Evolutionary conservation across 2,329 filamentous ascomycete species (phyloP), one percentile per base, ranked within the genome.

Genomic region (Gyromitra esculenta): DNA sequence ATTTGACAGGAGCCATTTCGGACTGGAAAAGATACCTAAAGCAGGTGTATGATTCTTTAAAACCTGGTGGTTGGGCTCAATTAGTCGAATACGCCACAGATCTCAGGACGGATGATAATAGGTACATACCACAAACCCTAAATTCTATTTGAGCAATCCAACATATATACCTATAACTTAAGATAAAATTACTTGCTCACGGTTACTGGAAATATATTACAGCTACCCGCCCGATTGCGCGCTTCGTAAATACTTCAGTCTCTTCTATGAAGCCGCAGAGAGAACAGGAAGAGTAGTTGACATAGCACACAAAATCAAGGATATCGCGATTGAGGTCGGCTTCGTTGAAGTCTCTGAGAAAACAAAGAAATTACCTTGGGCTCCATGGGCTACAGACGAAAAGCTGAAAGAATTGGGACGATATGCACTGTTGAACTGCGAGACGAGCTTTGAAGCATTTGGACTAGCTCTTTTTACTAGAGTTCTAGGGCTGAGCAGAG

Each of bases 1-100:
- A 88, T 80, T 85, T 91, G 83, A 84, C 85, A 1, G 90, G 89
- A 18, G 85, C 86, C 60, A 87, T 91, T 77, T 82, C 84, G 0
- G 86, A 89, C 79, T 91, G 89, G 83, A 84, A 85, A 25, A 83
- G 85, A 15, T 83, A 91, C 11, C 86, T 91, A 76, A 81, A 82
- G 13, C 87, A 88, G 72, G 82, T 86, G 0, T 88, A 83, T 77
- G 82, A 78, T 21, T 48, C 62, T 15, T 67, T 76, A 15, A 78
- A 79, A 37, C 68, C 77, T 11, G 76, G 77, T 31, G 69, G 65
- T 15, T 79, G 68, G 59, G 18, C 74, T 25, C 77, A 80, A 43
- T 54, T 80, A 31, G 69, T 77, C 15, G 79, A 75, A 41, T 71
- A 65, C n/a, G 75, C 50, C 54, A 43, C n/a, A n/a, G 60, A 70